phyloP scores from a whole-genome alignment of 257 asterid genomes.

The Galeopsis tetrahit region DNA sequence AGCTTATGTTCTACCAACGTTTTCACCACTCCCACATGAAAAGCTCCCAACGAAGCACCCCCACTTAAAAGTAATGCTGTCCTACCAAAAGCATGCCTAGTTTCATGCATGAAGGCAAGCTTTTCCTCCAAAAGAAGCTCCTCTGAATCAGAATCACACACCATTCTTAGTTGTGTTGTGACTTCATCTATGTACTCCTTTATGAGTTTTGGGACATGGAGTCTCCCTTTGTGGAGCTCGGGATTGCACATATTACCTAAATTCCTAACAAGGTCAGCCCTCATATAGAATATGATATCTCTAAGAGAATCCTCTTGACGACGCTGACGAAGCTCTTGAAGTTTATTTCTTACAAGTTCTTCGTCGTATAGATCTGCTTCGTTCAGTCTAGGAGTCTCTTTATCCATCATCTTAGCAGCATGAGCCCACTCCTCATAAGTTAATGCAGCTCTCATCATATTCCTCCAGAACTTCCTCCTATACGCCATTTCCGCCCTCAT shows the following conservation, averaged over 20 bases:
- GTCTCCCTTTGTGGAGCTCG: slow-evolving; percentile 89
- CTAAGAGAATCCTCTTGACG: slow-evolving; percentile 91
- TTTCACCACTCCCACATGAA: slow-evolving; percentile 90
- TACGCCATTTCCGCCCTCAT: slow-evolving; percentile 87
- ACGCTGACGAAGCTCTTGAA: slow-evolving; percentile 82
- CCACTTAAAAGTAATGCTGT: slow-evolving; percentile 94
- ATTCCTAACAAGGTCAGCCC: slow-evolving; percentile 89
- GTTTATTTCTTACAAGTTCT: slow-evolving; percentile 82
- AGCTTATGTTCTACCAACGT: slow-evolving; percentile 91
- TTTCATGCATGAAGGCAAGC: slow-evolving; percentile 95
- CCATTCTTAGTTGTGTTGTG: slow-evolving; percentile 85
- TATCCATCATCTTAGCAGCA: slow-evolving; percentile 91
- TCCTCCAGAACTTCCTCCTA: slow-evolving; percentile 93
- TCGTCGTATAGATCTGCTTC: slow-evolving; percentile 82
- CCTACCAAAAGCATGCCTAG: slow-evolving; percentile 95
- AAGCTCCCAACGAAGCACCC: slow-evolving; percentile 95
- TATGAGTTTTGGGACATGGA: slow-evolving; percentile 85
- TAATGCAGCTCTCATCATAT: slow-evolving; percentile 87
- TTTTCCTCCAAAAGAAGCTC: slow-evolving; percentile 93
- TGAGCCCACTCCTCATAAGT: slow-evolving; percentile 99
- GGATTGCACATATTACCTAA: slow-evolving; percentile 97
- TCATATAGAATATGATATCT: slow-evolving; percentile 87
- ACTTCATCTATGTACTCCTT: slow-evolving; percentile 95
- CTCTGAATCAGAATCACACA: slow-evolving; percentile 84
- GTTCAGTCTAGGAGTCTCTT: slow-evolving; percentile 70